Percentiles rank a stretch among this genome's conserved stretches.
Evolutionary conservation across 2,329 filamentous ascomycete species (phyloP).

Genomic region (Microdochium nivale): DNA sequence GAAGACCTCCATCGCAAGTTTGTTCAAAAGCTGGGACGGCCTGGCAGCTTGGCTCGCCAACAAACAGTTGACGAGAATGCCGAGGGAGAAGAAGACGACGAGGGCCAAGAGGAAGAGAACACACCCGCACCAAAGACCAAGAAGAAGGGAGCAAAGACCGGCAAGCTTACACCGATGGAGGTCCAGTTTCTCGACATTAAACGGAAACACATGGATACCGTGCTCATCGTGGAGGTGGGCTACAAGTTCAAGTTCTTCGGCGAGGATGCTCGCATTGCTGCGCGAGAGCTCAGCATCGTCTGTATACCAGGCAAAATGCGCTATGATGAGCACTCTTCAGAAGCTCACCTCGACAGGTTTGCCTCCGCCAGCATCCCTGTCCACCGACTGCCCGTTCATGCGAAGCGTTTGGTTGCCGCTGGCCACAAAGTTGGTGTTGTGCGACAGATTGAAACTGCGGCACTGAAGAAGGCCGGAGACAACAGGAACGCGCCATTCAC

Average conservation of each 20-base stretch:
- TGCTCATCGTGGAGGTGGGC: constrained; percentile 89
- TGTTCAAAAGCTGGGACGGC: constrained; percentile 79
- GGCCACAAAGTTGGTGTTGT: constrained; percentile 96
- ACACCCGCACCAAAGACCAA: constrained; percentile 37
- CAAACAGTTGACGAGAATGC: constrained; percentile 44
- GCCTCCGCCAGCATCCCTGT: constrained; percentile 94
- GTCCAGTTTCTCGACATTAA: constrained; percentile 92
- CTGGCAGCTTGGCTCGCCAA: constrained; percentile 66
- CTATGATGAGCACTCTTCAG: constrained; percentile 89
- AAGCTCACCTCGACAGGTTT: constrained; percentile 85
- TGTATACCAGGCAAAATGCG: constrained; percentile 94
- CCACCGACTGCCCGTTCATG: constrained; percentile 84
- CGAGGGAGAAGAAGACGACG: constrained; percentile 48
- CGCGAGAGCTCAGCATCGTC: constrained; percentile 86
- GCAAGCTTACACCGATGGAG: constrained; percentile 91
- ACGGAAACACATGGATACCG: constrained; percentile 76
- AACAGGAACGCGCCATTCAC: constrained; percentile 90
- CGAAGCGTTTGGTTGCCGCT: constrained; percentile 83
- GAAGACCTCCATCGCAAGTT: constrained; percentile 74
- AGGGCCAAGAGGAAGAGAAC: constrained; percentile 44
- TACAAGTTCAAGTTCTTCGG: constrained; percentile 98
- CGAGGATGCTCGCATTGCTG: constrained; percentile 82
- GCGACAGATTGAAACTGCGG: constrained; percentile 88
- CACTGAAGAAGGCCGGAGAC: constrained; percentile 88
- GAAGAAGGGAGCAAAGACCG: constrained; percentile 63